These are phyloP conservation scores for Vitis riparia DNA, from an alignment of 164 flowering plant genomes.

Conservation along the genomic window DNA sequence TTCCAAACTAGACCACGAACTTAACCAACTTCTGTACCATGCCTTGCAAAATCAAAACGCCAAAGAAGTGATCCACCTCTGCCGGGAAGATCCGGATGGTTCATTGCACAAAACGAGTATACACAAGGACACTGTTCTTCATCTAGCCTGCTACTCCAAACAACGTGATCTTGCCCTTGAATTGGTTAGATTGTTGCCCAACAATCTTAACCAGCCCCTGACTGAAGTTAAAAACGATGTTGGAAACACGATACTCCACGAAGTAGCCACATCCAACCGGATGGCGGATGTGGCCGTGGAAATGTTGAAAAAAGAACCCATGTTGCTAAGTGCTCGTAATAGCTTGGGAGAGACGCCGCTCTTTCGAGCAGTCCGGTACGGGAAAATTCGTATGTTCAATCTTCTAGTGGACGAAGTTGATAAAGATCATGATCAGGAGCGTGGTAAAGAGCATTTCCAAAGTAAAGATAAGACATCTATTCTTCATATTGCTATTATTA, in stretches of 20 bases:
- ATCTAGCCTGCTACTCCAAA: constrained; percentile 5
- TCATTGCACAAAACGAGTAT: background rate
- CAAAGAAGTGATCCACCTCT: background rate
- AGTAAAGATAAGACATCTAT: background rate
- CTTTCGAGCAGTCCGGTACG: too few species aligned
- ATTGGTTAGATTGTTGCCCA: constrained; percentile 1
- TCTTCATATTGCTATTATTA: constrained; percentile 5
- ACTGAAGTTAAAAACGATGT: constrained; percentile 1
- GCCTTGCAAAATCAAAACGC: constrained; percentile 1
- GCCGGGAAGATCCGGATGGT: background rate
- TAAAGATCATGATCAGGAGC: background rate
- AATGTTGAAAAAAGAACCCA: background rate
- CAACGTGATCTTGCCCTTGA: background rate
- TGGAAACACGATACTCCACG: too few species aligned
- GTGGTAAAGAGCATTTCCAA: background rate
- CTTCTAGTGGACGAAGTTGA: too few species aligned
- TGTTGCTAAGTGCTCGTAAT: background rate
- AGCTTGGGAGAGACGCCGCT: too few species aligned
- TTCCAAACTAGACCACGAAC: too few species aligned
- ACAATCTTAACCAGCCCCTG: background rate
- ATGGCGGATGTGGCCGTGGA: background rate
- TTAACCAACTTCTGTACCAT: background rate
- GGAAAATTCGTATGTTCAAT: too few species aligned
- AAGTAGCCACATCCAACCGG: background rate
- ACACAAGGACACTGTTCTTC: constrained; percentile 11